Evolutionary conservation across 495 filamentous ascomycete species (phyloP).

Genomic region (Astrocystis sublimbata): DNA sequence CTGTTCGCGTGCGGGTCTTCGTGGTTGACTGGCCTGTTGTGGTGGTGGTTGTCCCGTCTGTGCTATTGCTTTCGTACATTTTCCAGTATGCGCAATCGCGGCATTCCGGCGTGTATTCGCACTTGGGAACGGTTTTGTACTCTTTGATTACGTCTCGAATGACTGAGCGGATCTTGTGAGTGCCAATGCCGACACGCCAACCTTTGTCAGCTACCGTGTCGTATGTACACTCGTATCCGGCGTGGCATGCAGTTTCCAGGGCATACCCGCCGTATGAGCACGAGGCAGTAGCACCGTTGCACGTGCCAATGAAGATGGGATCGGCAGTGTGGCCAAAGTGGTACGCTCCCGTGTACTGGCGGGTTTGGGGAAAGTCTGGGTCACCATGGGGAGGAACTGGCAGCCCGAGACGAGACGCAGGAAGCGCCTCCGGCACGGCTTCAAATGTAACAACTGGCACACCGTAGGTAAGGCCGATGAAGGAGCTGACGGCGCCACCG

Average conservation of each 20-base stretch:
- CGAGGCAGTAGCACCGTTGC: constrained; percentile 81
- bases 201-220: constrained; percentile 88
- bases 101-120: constrained; percentile 71
- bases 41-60: constrained; percentile 70
- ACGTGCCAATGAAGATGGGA: constrained; percentile 90
- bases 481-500: constrained; percentile 79
- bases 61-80: constrained; percentile 86
- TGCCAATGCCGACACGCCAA: constrained; percentile 83
- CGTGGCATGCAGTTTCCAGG: constrained; percentile 87
- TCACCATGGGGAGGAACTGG: constrained; percentile 78
- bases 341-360: constrained; percentile 74
- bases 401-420: constrained; percentile 81
- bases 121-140: constrained; percentile 77
- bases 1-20: constrained; percentile 69
- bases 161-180: constrained; percentile 81
- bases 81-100: constrained; percentile 93
- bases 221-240: constrained; percentile 82
- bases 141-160: constrained; percentile 81
- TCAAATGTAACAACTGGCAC: constrained; percentile 86
- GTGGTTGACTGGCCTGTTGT: constrained; percentile 56
- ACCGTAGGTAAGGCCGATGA: constrained; percentile 89
- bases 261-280: constrained; percentile 96
- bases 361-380: constrained; percentile 65
- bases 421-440: constrained; percentile 84
- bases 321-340: constrained; percentile 97